Evolutionary conservation across 2,329 filamentous ascomycete genomes (phyloP).

Genomic region (Byssoonygena ceratinophila): DNA sequence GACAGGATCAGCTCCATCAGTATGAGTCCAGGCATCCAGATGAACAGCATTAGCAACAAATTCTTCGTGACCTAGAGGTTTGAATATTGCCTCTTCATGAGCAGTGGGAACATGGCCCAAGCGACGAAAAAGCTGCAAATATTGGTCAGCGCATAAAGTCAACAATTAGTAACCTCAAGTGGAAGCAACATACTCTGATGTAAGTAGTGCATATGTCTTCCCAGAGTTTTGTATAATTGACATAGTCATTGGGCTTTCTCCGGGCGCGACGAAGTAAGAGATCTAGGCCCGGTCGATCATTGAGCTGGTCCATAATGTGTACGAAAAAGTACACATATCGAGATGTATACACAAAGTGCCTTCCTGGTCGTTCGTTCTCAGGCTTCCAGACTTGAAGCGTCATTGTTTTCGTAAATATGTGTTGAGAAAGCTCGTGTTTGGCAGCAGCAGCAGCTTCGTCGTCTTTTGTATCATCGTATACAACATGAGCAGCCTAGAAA

Average conservation of each 20-base stretch:
- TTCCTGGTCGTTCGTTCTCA: slow-evolving; percentile 69
- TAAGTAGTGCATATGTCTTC: slow-evolving; percentile 50
- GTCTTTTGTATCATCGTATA: slow-evolving; percentile 48
- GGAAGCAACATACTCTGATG: slow-evolving; percentile 33
- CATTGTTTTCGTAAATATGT: slow-evolving; percentile 92
- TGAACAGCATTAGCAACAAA: slow-evolving; percentile 50
- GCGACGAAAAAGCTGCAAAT: slow-evolving; percentile 45
- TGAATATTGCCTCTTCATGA: slow-evolving; percentile 56
- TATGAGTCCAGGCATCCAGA: slow-evolving; percentile 49
- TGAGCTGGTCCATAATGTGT: slow-evolving; percentile 59
- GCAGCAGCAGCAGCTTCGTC: slow-evolving; percentile 49
- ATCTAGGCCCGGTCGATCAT: slow-evolving; percentile 67
- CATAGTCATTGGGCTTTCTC: slow-evolving; percentile 66
- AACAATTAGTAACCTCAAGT: slow-evolving; percentile 12
- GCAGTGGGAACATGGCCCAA: slow-evolving; percentile 48
- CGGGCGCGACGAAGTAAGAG: slow-evolving; percentile 67
- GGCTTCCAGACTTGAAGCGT: slow-evolving; percentile 92
- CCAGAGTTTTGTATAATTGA: slow-evolving; percentile 54
- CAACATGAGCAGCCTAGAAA: slow-evolving; percentile 46
- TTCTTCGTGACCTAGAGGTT: slow-evolving; percentile 53
- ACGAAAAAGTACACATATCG: slow-evolving; percentile 78
- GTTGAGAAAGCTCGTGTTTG: slow-evolving; percentile 67
- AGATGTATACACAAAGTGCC: slow-evolving; percentile 85
- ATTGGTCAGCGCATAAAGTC: slow-evolving; percentile 17
- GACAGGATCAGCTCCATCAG: slow-evolving; percentile 36